These are phyloP conservation scores for Colletotrichum costaricense DNA, from an alignment of 2,329 filamentous ascomycete genomes.

Conservation along the genomic window DNA sequence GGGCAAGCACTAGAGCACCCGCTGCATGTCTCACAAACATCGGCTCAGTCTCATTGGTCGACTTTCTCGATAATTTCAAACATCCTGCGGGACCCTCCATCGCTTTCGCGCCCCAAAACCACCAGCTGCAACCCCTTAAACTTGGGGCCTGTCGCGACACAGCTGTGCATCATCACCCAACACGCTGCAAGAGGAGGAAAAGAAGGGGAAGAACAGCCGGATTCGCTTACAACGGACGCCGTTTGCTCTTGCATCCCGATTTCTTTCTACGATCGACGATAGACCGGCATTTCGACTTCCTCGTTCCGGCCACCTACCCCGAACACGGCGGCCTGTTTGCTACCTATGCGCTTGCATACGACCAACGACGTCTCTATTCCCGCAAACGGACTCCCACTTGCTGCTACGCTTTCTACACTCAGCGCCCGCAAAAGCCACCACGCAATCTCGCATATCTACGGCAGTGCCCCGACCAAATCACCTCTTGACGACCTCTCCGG, in stretches of 20 bases:
- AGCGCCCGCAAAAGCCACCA: slow-evolving; percentile 15
- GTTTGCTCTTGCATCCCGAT: slow-evolving; percentile 5
- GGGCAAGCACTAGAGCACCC: slow-evolving; percentile 7
- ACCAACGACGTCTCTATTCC: slow-evolving; percentile 23
- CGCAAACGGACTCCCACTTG: slow-evolving; percentile 20
- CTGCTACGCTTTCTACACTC: slow-evolving; percentile 10
- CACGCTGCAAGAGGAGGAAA: slow-evolving; percentile 22
- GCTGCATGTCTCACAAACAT: slow-evolving; percentile 28
- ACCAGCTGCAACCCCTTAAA: slow-evolving; percentile 32
- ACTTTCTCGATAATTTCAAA: slow-evolving; percentile 18
- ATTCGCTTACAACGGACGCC: background rate
- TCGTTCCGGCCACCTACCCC: slow-evolving; percentile 21
- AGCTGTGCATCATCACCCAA: slow-evolving; percentile 1
- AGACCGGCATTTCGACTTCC: slow-evolving; percentile 10
- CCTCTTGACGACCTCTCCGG: background rate
- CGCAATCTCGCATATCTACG: slow-evolving; percentile 27
- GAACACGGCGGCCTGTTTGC: slow-evolving; percentile 24
- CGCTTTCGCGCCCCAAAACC: slow-evolving; percentile 1
- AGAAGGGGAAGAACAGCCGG: slow-evolving; percentile 11
- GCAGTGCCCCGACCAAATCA: background rate
- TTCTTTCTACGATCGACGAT: slow-evolving; percentile 1
- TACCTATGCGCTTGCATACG: slow-evolving; percentile 22
- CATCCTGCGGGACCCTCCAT: slow-evolving; percentile 17
- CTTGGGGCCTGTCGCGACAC: slow-evolving; percentile 18
- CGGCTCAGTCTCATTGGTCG: slow-evolving; percentile 20